phyloP scores from a whole-genome alignment of 2,329 filamentous ascomycete species.

The Aspergillus thermomutatus region DNA sequence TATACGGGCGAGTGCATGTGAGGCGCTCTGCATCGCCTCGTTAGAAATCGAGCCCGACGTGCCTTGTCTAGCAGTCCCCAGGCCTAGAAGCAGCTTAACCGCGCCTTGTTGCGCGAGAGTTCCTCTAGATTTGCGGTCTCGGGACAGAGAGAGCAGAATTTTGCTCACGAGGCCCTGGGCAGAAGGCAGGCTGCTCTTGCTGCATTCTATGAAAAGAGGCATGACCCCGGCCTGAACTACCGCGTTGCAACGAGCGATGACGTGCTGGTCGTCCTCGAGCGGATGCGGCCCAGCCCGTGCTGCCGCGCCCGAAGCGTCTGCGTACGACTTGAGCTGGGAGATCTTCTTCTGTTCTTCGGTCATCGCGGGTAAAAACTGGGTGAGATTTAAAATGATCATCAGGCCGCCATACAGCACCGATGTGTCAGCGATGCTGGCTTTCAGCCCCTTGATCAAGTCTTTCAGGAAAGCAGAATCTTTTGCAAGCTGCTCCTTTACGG shows the following conservation, averaged over 20 bases:
- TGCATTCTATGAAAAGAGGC: slow-evolving; percentile 71
- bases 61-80: slow-evolving; percentile 45
- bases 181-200: slow-evolving; percentile 67
- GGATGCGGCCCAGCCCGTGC: slow-evolving; percentile 57
- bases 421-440: slow-evolving; percentile 56
- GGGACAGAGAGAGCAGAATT: slow-evolving; percentile 74
- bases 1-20: slow-evolving; percentile 78
- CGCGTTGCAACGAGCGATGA: slow-evolving; percentile 69
- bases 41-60: slow-evolving; percentile 38
- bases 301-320: slow-evolving; percentile 76
- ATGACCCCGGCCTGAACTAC: slow-evolving; percentile 77
- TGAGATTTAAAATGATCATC: slow-evolving; percentile 82
- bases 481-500: slow-evolving; percentile 77
- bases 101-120: slow-evolving; percentile 90
- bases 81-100: slow-evolving; percentile 76
- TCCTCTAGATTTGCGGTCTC: slow-evolving; percentile 69
- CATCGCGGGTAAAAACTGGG: slow-evolving; percentile 70
- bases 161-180: slow-evolving; percentile 67
- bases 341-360: slow-evolving; percentile 93
- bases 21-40: slow-evolving; percentile 56
- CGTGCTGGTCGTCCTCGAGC: slow-evolving; percentile 72
- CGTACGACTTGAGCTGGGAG: slow-evolving; percentile 88
- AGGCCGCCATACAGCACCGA: slow-evolving; percentile 79
- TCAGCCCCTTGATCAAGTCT: slow-evolving; percentile 56
- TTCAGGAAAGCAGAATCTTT: slow-evolving; percentile 66